These are phyloP conservation scores for Calonectria montana DNA, from an alignment of 2,329 filamentous ascomycete genomes.

Conservation along the genomic window DNA sequence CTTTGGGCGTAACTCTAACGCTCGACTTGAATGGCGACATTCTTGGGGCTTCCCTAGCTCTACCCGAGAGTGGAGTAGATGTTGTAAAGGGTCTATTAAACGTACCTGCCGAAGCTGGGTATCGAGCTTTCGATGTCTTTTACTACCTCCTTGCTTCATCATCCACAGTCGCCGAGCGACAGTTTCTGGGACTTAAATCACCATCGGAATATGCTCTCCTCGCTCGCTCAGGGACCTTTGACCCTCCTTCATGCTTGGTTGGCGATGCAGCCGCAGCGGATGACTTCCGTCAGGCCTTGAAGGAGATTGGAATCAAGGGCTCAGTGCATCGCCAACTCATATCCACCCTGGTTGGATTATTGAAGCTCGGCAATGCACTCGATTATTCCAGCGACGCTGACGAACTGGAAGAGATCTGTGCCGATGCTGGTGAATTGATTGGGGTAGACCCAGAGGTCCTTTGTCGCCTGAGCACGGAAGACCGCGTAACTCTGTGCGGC, in stretches of 20 bases:
- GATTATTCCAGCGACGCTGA: constrained; percentile 89
- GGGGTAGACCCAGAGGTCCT: constrained; percentile 89
- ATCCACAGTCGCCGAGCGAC: constrained; percentile 87
- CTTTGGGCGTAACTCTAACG: constrained; percentile 83
- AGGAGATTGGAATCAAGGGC: constrained; percentile 94
- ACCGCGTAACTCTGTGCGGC: constrained; percentile 83
- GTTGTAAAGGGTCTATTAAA: constrained; percentile 82
- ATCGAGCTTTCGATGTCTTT: constrained; percentile 96
- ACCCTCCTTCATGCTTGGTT: constrained; percentile 86
- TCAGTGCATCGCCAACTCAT: constrained; percentile 83
- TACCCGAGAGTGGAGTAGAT: constrained; percentile 90
- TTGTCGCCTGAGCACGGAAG: constrained; percentile 80
- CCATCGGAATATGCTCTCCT: constrained; percentile 83
- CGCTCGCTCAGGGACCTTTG: constrained; percentile 85
- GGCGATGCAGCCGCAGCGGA: constrained; percentile 94
- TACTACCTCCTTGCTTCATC: constrained; percentile 94
- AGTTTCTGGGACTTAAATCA: constrained; percentile 84
- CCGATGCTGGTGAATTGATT: constrained; percentile 87
- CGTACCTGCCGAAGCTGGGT: constrained; percentile 81
- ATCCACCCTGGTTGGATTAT: constrained; percentile 84
- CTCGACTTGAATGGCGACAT: constrained; percentile 85
- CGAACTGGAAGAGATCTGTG: constrained; percentile 83
- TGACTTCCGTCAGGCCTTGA: constrained; percentile 87
- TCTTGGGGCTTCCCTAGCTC: constrained; percentile 77
- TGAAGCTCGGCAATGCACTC: constrained; percentile 92